These are phyloP conservation scores for Acer campestre DNA, from an alignment of 345 rosid species.

Conservation along the genomic window DNA sequence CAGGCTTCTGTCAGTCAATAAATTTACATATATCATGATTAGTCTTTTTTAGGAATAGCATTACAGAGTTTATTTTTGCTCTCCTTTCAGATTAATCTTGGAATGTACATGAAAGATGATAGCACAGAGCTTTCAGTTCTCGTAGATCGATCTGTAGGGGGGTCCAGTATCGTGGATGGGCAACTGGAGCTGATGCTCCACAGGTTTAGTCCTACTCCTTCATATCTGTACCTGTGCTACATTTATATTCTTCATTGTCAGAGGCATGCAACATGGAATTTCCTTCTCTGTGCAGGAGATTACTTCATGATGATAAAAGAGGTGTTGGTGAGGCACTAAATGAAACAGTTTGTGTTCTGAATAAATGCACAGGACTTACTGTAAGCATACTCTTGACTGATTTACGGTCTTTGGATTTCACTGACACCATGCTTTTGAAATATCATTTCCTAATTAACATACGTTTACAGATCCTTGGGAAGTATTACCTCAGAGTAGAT, in stretches of 20 bases:
- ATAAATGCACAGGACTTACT: constrained; percentile 62
- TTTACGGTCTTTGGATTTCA: background rate
- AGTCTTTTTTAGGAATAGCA: background rate
- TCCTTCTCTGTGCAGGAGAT: constrained; percentile 46
- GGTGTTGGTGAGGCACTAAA: constrained; percentile 70
- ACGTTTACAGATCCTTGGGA: constrained; percentile 15
- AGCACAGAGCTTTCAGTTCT: constrained; percentile 55
- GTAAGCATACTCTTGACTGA: constrained; percentile 33
- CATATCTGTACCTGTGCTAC: background rate
- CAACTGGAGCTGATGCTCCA: constrained; percentile 74
- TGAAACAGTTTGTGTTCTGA: constrained; percentile 57
- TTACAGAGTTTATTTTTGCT: constrained; percentile 1
- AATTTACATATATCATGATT: background rate
- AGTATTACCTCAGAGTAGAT: constrained; percentile 27
- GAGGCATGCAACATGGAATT: background rate
- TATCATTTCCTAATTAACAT: background rate
- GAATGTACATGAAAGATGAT: constrained; percentile 55
- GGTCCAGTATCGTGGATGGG: constrained; percentile 67
- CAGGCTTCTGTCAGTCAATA: background rate
- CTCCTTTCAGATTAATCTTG: constrained; percentile 54
- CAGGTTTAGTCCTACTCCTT: constrained; percentile 36
- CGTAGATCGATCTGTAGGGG: constrained; percentile 72
- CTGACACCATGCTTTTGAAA: background rate
- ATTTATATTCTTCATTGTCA: background rate
- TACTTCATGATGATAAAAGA: constrained; percentile 63